phyloP scores from a whole-genome alignment of 78 protist genomes.

The Anaeramoeba flamelloides region DNA sequence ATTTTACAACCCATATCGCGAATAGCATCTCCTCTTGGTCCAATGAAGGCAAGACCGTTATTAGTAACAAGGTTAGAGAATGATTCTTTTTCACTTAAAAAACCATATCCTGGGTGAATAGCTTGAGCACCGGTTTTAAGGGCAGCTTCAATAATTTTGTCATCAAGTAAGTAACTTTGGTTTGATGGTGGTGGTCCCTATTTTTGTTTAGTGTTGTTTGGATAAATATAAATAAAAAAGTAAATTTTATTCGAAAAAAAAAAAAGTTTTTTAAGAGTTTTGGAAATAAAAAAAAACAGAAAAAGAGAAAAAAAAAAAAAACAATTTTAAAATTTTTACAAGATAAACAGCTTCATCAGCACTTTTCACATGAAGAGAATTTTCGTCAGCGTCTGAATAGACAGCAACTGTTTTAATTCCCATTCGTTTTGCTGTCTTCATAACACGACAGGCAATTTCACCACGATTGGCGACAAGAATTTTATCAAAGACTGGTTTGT shows the following conservation, averaged over 20 bases:
- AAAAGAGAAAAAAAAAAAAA: too few species aligned
- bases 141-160: slow-evolving; percentile 58
- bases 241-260: too few species aligned
- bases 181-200: slow-evolving; percentile 65
- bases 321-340: too few species aligned
- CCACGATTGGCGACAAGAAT: slow-evolving; percentile 90
- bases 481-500: slow-evolving; percentile 66
- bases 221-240: too few species aligned
- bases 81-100: slow-evolving; percentile 71
- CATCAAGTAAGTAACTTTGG: slow-evolving; percentile 61
- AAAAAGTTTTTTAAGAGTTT: too few species aligned
- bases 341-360: too few species aligned
- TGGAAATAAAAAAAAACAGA: too few species aligned
- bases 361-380: slow-evolving; percentile 17
- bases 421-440: slow-evolving; percentile 52
- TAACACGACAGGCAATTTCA: slow-evolving; percentile 92
- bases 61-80: slow-evolving; percentile 37
- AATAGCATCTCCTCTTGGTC: slow-evolving; percentile 64
- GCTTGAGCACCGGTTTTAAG: slow-evolving; percentile 67
- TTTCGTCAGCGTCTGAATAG: slow-evolving; percentile 66
- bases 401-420: slow-evolving; percentile 91
- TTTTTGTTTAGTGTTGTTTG: too few species aligned
- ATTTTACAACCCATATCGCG: slow-evolving; percentile 83
- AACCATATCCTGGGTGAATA: slow-evolving; percentile 92
- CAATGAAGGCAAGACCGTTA: slow-evolving; percentile 47